Conservation (phyloP, 2,329 filamentous ascomycete species). For the Bipolaris oryzae region DNA sequence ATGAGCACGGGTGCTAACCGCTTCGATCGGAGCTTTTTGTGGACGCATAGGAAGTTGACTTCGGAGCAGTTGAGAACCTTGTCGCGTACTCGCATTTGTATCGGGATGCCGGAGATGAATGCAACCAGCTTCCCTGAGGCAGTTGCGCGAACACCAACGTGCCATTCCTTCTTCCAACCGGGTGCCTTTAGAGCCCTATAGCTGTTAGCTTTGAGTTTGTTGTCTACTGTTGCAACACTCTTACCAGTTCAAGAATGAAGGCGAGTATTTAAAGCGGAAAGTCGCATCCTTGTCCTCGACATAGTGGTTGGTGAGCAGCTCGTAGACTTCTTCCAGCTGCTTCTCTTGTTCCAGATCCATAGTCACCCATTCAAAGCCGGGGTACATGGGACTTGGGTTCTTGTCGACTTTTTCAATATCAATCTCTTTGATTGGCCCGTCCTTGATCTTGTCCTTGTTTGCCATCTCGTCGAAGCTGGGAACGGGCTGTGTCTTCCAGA, state of each 20-base stretch:
- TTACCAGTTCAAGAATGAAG: slow-evolving; percentile 86
- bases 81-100: slow-evolving; percentile 78
- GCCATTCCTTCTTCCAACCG: slow-evolving; percentile 93
- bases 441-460: slow-evolving; percentile 57
- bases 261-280: slow-evolving; percentile 96
- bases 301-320: slow-evolving; percentile 90
- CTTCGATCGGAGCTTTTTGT: slow-evolving; percentile 96
- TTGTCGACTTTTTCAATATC: slow-evolving; percentile 79
- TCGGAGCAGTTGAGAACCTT: slow-evolving; percentile 80
- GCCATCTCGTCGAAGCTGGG: slow-evolving; percentile 71
- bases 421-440: slow-evolving; percentile 84
- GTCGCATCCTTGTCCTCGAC: slow-evolving; percentile 97
- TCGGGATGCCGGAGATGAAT: slow-evolving; percentile 93
- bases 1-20: slow-evolving; percentile 92
- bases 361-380: slow-evolving; percentile 93
- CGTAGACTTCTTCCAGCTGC: slow-evolving; percentile 86
- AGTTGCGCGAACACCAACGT: slow-evolving; percentile 86
- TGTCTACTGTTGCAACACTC: slow-evolving; percentile 25
- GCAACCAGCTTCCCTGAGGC: slow-evolving; percentile 87
- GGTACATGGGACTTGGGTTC: slow-evolving; percentile 70
- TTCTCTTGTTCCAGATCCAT: slow-evolving; percentile 81
- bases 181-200: slow-evolving; percentile 88
- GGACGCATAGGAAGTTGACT: slow-evolving; percentile 97
- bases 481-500: slow-evolving; percentile 98
- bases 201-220: slow-evolving; percentile 14